Base-by-base conservation (phyloP, 371 early-diverging fungal species). In the Basidiobolus meristosporus region DNA sequence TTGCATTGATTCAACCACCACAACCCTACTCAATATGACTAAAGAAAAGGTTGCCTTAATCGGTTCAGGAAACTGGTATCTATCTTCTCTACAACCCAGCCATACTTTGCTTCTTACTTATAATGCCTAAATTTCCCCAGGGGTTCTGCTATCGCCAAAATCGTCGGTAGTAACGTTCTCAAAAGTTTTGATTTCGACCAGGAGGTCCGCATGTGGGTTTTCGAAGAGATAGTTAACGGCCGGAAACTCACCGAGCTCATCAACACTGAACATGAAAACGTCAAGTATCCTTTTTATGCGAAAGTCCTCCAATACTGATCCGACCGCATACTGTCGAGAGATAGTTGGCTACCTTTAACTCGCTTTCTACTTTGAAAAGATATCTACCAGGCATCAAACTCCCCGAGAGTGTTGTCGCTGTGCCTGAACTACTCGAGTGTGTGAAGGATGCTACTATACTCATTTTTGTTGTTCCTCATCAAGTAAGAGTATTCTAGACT, bases 391-490 rank as follows among this genome's bases (percentile, higher is more conserved):
- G 84, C 33, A 71, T 90, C 39, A 62, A 63, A 38, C 63, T 99
- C 31, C 95, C 97, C 1, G 55, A 67, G 22, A 96, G 90, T 56
- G 67, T 98, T 17, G 61, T 71, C 12, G 97, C 97, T n/a, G 72
- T 70, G n/a, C 75, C 97, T 6, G 80, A 88, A 44, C 55, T 96
- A 11, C 46, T 67, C 6, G 70, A 82, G 32, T 78, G 88, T 2
- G 77, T 75, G 40, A 48, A 63, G 15, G 89, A 65, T 39, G 84
- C 90, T 6, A 87, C 91, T 26, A 65, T 95, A 36, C 60, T 98
- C 16, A 75, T 98, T 23, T 88, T 99, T 58, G 96, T 95, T 12
- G 60, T 98, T 29, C 98, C 99, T 22, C 98, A 98, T 62, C 93
- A 95, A 52, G 62, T 59, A 56, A 51, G 6, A n/a, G 12, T 12